phyloP scores from a whole-genome alignment of 2,329 filamentous ascomycete genomes.

The Exophiala sp. region DNA sequence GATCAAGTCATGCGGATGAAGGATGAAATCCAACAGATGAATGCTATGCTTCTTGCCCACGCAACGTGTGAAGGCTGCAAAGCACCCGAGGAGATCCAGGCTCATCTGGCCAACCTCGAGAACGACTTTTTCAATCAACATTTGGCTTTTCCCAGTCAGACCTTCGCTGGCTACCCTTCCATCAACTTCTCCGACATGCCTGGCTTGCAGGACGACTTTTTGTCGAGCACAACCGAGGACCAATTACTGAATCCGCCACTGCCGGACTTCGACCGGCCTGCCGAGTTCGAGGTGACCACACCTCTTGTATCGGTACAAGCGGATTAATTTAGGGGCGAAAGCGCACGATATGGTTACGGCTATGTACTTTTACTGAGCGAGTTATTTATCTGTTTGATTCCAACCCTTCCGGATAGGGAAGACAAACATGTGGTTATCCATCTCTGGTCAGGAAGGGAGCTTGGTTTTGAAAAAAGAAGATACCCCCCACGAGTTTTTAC shows the following conservation, averaged over 20 bases:
- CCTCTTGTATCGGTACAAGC: constrained; percentile 23
- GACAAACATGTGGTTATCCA: background rate
- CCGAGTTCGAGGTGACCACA: constrained; percentile 25
- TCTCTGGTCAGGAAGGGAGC: background rate
- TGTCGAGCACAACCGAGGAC: constrained; percentile 9
- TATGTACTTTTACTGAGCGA: background rate
- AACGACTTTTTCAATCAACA: constrained; percentile 26
- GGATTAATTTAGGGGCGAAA: constrained; percentile 18
- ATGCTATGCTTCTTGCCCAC: constrained; percentile 26
- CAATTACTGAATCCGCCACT: constrained; percentile 25
- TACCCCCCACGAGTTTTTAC: constrained; percentile 6
- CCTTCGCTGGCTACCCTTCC: constrained; percentile 15
- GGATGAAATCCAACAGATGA: constrained; percentile 29
- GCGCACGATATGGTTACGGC: background rate
- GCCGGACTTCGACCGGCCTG: constrained; percentile 26
- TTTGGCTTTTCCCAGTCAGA: constrained; percentile 10
- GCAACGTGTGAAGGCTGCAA: constrained; percentile 29
- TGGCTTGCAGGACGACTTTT: constrained; percentile 19
- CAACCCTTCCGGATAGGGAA: background rate
- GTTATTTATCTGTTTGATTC: background rate
- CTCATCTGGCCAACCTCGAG: constrained; percentile 25
- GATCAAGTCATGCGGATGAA: constrained; percentile 30
- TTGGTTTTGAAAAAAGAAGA: constrained; percentile 3
- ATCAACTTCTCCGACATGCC: constrained; percentile 17
- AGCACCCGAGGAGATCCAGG: constrained; percentile 27